These are phyloP conservation scores for Dictyostelium capitatum DNA, from an alignment of 78 protist genomes.

Conservation along the genomic window DNA sequence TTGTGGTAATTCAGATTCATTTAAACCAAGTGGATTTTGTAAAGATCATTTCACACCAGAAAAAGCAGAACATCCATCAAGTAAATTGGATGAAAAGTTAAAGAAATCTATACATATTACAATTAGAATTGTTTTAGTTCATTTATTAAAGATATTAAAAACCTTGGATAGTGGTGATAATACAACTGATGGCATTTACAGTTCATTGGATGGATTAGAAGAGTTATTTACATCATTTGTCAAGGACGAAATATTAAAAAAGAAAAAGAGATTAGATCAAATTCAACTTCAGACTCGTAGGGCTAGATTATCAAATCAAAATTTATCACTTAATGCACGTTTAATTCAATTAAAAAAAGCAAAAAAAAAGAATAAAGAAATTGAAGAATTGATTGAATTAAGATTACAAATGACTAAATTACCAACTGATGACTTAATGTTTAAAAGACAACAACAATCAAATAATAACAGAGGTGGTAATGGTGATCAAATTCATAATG, in stretches of 20 bases:
- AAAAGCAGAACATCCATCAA: conserved; percentile 45
- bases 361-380: too few species aligned
- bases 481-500: too few species aligned
- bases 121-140: not conserved
- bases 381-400: too few species aligned
- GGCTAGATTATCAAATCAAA: not conserved
- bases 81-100: not conserved
- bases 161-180: not conserved
- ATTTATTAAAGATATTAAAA: not conserved
- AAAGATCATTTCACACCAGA: conserved; percentile 18
- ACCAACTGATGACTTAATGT: too few species aligned
- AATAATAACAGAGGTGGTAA: too few species aligned
- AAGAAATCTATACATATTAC: not conserved
- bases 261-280: not conserved
- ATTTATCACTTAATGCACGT: too few species aligned
- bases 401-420: too few species aligned
- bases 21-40: conserved; percentile 35
- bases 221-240: not conserved
- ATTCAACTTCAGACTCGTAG: not conserved
- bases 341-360: too few species aligned
- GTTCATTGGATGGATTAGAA: not conserved
- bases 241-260: not conserved
- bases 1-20: conserved; percentile 71
- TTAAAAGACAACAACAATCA: too few species aligned
- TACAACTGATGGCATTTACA: not conserved